Conservation (phyloP, 306 rosid species). For the Aeschynomene evenia region DNA sequence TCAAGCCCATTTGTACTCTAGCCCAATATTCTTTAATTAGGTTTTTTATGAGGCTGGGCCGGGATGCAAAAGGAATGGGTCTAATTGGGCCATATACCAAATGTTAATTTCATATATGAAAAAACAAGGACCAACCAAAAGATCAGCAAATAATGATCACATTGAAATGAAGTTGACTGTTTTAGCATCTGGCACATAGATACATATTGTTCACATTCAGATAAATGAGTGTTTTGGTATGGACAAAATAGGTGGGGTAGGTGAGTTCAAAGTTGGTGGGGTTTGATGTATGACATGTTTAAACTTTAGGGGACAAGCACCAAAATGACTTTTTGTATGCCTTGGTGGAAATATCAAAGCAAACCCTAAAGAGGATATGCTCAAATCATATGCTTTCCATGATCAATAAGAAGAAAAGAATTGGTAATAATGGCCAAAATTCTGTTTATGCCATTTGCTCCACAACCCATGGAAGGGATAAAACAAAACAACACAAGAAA, state of each 20-base stretch:
- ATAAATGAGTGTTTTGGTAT: background rate
- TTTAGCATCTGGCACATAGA: conserved; percentile 21
- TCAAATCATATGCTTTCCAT: conserved; percentile 23
- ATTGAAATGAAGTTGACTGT: background rate
- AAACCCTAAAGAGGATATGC: conserved; percentile 36
- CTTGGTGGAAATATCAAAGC: conserved; percentile 37
- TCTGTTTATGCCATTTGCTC: conserved; percentile 32
- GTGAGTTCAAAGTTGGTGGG: conserved; percentile 33
- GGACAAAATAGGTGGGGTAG: conserved; percentile 41
- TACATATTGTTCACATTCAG: conserved; percentile 5
- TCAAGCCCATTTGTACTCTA: background rate
- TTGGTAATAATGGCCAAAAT: background rate
- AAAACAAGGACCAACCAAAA: background rate
- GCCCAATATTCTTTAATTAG: background rate
- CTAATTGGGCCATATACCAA: background rate
- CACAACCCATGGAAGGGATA: conserved; percentile 35
- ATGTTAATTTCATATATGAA: background rate
- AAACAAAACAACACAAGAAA: background rate
- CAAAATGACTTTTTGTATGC: conserved; percentile 32
- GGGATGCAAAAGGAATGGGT: background rate
- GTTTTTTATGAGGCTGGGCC: too few species aligned
- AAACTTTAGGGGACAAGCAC: conserved; percentile 58
- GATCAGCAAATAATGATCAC: background rate
- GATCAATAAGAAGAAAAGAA: conserved; percentile 23
- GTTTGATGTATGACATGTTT: conserved; percentile 41